Percentiles rank a stretch among this genome's conserved stretches.
phyloP scores from a whole-genome alignment of 495 filamentous ascomycete species.

The Tuber borchii region DNA sequence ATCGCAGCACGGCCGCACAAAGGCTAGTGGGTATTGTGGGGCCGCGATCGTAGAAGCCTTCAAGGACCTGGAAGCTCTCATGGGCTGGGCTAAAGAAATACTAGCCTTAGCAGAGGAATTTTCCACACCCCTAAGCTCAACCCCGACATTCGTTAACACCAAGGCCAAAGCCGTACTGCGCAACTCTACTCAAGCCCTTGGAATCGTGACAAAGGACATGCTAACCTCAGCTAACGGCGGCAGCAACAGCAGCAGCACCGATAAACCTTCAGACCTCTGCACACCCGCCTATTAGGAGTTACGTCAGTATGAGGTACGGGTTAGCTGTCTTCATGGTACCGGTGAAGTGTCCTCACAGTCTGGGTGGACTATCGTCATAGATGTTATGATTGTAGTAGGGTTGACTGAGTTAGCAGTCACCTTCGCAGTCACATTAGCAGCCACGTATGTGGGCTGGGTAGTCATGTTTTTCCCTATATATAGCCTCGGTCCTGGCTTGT shows the following conservation, averaged over 20 bases:
- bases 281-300: too few relatives aligned
- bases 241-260: slow-evolving; percentile 44
- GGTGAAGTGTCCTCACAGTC: too few relatives aligned
- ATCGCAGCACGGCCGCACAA: slow-evolving; percentile 45
- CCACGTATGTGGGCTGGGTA: too few relatives aligned
- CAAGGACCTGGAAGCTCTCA: slow-evolving; percentile 91
- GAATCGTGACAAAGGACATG: slow-evolving; percentile 90
- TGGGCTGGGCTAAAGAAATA: slow-evolving; percentile 94
- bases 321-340: too few relatives aligned
- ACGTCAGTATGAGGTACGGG: too few relatives aligned
- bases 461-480: too few relatives aligned
- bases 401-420: too few relatives aligned
- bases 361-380: too few relatives aligned
- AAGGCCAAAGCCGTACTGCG: slow-evolving; percentile 69
- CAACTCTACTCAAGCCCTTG: slow-evolving; percentile 76
- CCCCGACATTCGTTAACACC: slow-evolving; percentile 35
- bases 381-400: too few relatives aligned
- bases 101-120: slow-evolving; percentile 88
- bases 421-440: too few relatives aligned
- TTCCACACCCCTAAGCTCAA: slow-evolving; percentile 53
- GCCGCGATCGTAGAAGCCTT: slow-evolving; percentile 88
- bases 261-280: slow-evolving; percentile 45
- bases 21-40: slow-evolving; percentile 82
- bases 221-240: slow-evolving; percentile 42
- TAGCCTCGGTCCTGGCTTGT: too few relatives aligned